Evolutionary conservation across 305 asterid species (phyloP).

Genomic region (Fraxinus nigra): DNA sequence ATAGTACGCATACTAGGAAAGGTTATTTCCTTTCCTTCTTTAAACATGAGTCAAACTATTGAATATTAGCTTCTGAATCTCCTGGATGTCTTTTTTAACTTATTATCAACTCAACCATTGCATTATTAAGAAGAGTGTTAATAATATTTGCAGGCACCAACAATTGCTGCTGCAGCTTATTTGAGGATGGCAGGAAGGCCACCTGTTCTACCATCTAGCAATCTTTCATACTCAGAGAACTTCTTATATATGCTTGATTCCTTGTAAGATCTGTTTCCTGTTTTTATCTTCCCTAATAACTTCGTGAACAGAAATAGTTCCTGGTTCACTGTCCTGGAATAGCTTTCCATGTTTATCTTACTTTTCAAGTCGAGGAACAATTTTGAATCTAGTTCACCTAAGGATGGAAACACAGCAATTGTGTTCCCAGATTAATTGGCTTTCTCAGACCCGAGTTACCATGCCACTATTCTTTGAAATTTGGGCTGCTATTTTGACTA

Average conservation of each 20-base stretch:
- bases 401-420: neutral
- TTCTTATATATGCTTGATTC: constrained; percentile 98
- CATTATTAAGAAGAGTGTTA: constrained; percentile 16
- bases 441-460: neutral
- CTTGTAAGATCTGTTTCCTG: constrained; percentile 48
- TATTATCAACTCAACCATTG: neutral
- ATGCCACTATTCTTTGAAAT: neutral
- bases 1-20: constrained; percentile 94
- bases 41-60: neutral
- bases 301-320: neutral
- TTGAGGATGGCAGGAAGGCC: constrained; percentile 96
- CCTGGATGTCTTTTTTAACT: neutral
- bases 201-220: constrained; percentile 88
- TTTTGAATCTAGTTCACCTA: constrained; percentile 8
- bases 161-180: constrained; percentile 96
- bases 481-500: constrained; percentile 19
- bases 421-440: neutral
- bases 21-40: constrained; percentile 32
- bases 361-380: constrained; percentile 7
- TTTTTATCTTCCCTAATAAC: neutral
- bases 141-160: constrained; percentile 72
- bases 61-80: constrained; percentile 6
- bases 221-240: constrained; percentile 70
- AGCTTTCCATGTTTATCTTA: constrained; percentile 5
- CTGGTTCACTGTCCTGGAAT: constrained; percentile 7